Base-by-base conservation (phyloP, 2,329 filamentous ascomycete genomes). In the Phyllosticta paracitricarpa region DNA sequence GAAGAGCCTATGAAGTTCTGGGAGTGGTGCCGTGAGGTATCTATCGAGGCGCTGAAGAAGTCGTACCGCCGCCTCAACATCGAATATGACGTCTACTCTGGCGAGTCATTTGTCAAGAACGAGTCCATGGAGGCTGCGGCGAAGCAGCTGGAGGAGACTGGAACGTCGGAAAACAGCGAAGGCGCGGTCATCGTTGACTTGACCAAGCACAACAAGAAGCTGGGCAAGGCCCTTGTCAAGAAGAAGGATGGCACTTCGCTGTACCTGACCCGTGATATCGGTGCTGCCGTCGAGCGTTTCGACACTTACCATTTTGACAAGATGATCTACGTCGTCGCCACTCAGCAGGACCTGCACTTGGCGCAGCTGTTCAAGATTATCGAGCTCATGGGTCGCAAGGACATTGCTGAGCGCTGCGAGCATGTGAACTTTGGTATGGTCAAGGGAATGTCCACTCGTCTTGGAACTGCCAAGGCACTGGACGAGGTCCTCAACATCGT, bases 161-260 rank as follows among this genome's bases (percentile, higher is more conserved):
- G 81, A 1, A 76, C 89, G 2, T 83, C 81, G 2, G 84, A 89
- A 67, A 78, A 84, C 61, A 83, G 81, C 25, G 84, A 89, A 10
- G 87, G 83, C 1, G 85, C 87, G 0, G 81, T 83, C 65, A 82
- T 88, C 65, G 84, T 89, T 57, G 85, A 91, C 71, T 84, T 90
- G 62, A 78, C 81, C 35, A 88, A 89, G 69, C 84, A 89, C 68
- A 79, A 80, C 2, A 89, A 86, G 71, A 87, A 86, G 56, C 79
- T 89, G 1, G 87, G 86, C 19, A 85, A 84, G 65, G 85, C 85
- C 0, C 80, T 89, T 40, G 77, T 89, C 55, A 79, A 87, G 65
- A 85, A 84, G 69, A 83, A 85, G 74, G 83, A 86, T 63, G 87
- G 87, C 40, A 88, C 84, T 1, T 83, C 83, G 10, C 79, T 86